These are phyloP conservation scores for Rhodomyrtus tomentosa DNA, from an alignment of 345 rosid genomes.

Conservation along the genomic window DNA sequence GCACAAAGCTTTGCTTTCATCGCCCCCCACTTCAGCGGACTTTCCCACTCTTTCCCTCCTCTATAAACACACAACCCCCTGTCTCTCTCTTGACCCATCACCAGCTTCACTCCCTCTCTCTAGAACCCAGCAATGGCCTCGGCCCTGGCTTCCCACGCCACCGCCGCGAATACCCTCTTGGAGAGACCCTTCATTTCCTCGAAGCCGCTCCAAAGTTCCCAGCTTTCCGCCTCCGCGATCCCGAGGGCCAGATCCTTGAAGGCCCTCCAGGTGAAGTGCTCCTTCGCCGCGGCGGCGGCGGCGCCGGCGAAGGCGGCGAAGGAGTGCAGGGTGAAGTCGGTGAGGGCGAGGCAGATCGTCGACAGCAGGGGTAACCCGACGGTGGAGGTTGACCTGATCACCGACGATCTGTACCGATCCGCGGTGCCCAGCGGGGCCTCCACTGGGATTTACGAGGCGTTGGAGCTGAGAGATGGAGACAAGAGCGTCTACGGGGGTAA, in stretches of 20 bases:
- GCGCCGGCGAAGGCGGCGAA: background rate
- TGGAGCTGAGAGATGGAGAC: slow-evolving; percentile 93
- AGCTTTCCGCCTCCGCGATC: slow-evolving; percentile 1
- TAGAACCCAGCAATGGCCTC: slow-evolving; percentile 36
- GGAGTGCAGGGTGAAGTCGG: slow-evolving; percentile 54
- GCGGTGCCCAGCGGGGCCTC: slow-evolving; percentile 99
- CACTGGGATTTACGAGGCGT: slow-evolving; percentile 93
- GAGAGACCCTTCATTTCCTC: slow-evolving; percentile 17
- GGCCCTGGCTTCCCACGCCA: slow-evolving; percentile 12
- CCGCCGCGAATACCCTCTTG: background rate
- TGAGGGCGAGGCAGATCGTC: slow-evolving; percentile 93
- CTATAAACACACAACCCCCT: background rate
- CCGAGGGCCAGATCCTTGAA: background rate
- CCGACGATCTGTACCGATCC: slow-evolving; percentile 70
- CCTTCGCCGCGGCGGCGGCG: slow-evolving; percentile 26
- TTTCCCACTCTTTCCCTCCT: background rate
- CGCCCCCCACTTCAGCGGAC: slow-evolving; percentile 11
- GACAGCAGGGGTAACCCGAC: slow-evolving; percentile 99
- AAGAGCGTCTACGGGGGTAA: slow-evolving; percentile 79
- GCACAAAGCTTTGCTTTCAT: background rate
- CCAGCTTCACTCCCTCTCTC: background rate
- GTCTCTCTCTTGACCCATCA: background rate
- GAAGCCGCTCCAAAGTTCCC: slow-evolving; percentile 10
- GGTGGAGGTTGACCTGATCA: slow-evolving; percentile 89
- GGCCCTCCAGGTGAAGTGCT: slow-evolving; percentile 28